phyloP scores from a whole-genome alignment of 257 asterid genomes.

The Schizonepeta tenuifolia region DNA sequence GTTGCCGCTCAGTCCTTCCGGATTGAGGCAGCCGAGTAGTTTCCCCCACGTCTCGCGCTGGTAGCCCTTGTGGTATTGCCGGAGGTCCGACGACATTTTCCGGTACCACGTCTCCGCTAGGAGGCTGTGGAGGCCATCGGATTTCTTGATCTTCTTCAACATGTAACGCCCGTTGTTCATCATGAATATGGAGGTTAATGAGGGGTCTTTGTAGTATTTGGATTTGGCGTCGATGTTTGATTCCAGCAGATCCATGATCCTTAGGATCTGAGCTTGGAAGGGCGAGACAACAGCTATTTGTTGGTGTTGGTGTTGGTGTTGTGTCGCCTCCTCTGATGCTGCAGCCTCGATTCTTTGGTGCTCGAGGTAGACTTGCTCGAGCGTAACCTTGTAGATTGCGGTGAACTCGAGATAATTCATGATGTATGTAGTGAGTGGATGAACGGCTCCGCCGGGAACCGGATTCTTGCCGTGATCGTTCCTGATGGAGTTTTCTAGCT shows the following conservation, averaged over 20 bases:
- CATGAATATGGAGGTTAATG: conserved; percentile 79
- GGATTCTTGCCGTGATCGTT: conserved; percentile 65
- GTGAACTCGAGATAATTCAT: conserved; percentile 65
- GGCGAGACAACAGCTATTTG: conserved; percentile 47
- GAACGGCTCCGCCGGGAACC: conserved; percentile 88
- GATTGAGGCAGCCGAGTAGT: conserved; percentile 51
- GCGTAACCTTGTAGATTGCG: conserved; percentile 54
- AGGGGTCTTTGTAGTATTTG: conserved; percentile 64
- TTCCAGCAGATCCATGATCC: conserved; percentile 67
- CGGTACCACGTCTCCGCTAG: conserved; percentile 75
- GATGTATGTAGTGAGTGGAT: conserved; percentile 76
- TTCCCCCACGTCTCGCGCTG: conserved; percentile 96
- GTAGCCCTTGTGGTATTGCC: conserved; percentile 81
- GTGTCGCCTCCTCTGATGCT: not conserved
- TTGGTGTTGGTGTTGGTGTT: too few relatives aligned
- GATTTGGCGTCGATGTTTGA: conserved; percentile 72
- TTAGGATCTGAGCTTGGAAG: conserved; percentile 57
- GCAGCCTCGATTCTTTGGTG: conserved; percentile 61
- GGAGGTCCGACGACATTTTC: conserved; percentile 71
- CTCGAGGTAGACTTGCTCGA: conserved; percentile 75
- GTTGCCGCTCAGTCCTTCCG: conserved; percentile 67
- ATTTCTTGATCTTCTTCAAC: conserved; percentile 70
- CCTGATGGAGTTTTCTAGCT: conserved; percentile 75
- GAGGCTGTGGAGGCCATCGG: conserved; percentile 51
- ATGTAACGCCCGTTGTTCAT: conserved; percentile 96